Conservation (phyloP, 106 monocot species). For the Dendrobium catenatum region DNA sequence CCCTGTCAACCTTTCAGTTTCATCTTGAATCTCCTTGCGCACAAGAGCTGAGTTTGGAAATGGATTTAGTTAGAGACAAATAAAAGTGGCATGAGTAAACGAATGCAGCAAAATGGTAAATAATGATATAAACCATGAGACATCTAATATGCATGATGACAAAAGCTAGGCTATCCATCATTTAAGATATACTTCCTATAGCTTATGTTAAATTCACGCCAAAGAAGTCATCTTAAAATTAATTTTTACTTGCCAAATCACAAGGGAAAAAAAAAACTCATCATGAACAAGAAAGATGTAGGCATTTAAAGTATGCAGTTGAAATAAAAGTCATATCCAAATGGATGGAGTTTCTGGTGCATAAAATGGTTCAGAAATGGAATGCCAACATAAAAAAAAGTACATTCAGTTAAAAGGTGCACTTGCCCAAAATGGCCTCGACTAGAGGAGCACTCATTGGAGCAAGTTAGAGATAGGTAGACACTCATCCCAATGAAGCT, state of each 20-base stretch:
- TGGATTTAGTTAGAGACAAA: background rate
- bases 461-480: too few relatives aligned
- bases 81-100: background rate
- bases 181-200: background rate
- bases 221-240: background rate
- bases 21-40: conserved; percentile 70
- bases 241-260: background rate
- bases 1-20: conserved; percentile 68
- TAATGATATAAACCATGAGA: background rate
- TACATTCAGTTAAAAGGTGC: too few relatives aligned
- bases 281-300: background rate
- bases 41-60: conserved; percentile 32
- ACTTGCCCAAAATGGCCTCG: too few relatives aligned
- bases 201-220: background rate
- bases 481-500: too few relatives aligned
- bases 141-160: background rate
- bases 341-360: background rate
- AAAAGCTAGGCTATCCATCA: background rate
- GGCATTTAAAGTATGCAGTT: background rate
- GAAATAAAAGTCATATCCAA: background rate
- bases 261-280: too few relatives aligned
- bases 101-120: background rate
- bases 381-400: background rate
- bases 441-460: too few relatives aligned
- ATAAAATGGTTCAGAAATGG: background rate